phyloP scores from a whole-genome alignment of 345 rosid genomes.

The Eucalyptus curtisii region DNA sequence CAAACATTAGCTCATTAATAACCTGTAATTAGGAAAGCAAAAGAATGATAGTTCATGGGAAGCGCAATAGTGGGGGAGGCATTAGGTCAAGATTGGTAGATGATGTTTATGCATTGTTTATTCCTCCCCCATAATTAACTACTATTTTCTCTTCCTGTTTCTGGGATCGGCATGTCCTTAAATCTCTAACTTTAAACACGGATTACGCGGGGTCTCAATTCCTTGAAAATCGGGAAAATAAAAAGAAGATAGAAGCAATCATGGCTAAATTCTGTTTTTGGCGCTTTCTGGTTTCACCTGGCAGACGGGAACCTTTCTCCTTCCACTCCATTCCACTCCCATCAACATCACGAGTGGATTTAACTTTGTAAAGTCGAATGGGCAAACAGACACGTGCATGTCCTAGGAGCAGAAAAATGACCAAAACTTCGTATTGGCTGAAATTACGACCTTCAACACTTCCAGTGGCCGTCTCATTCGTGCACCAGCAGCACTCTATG shows the following conservation, averaged over 20 bases:
- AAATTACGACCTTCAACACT: not conserved
- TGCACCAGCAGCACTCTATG: not conserved
- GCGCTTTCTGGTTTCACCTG: not conserved
- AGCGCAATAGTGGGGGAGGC: not conserved
- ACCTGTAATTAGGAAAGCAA: not conserved
- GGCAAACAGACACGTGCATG: not conserved
- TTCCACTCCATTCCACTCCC: not conserved
- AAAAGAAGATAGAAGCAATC: not conserved
- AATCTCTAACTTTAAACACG: not conserved
- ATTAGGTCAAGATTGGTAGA: not conserved
- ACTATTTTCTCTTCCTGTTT: not conserved
- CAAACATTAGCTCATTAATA: not conserved
- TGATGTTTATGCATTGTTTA: not conserved
- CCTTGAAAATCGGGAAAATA: not conserved
- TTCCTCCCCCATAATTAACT: not conserved
- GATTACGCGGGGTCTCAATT: not conserved
- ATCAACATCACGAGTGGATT: not conserved
- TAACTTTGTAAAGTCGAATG: not conserved
- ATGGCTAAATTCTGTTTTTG: not conserved
- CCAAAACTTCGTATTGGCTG: not conserved
- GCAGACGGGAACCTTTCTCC: not conserved
- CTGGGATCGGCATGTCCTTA: not conserved
- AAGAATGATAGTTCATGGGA: not conserved
- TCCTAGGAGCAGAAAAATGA: not conserved
- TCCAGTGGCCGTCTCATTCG: not conserved